phyloP scores from a whole-genome alignment of 306 rosid genomes.

The Cajanus cajan region DNA sequence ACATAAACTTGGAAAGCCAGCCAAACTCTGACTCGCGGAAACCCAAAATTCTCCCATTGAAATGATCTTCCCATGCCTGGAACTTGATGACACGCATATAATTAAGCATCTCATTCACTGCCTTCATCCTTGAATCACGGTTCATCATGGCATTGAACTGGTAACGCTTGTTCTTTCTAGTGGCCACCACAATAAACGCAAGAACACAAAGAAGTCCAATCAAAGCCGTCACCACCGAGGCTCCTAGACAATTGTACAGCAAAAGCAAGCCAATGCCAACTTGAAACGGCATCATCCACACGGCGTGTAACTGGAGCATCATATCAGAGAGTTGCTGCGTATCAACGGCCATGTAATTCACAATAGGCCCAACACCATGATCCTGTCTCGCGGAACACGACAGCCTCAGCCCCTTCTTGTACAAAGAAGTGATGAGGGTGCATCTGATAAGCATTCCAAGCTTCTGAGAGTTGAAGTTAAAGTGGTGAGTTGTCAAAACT shows the following conservation, averaged over 20 bases:
- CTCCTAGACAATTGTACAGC: conserved; percentile 64
- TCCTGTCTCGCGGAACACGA: conserved; percentile 78
- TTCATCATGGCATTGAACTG: conserved; percentile 69
- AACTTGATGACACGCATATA: conserved; percentile 97
- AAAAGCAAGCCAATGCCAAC: conserved; percentile 57
- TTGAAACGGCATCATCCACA: conserved; percentile 95
- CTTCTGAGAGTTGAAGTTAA: conserved; percentile 86
- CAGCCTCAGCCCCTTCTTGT: conserved; percentile 81
- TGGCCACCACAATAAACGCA: conserved; percentile 43
- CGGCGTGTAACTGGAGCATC: conserved; percentile 82
- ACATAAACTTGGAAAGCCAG: conserved; percentile 86
- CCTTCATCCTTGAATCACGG: conserved; percentile 94
- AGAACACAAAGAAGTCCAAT: conserved; percentile 52
- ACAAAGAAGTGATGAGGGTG: conserved; percentile 76
- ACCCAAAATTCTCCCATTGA: conserved; percentile 59
- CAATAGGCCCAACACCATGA: conserved; percentile 92
- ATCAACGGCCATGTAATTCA: conserved; percentile 97
- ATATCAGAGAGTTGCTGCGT: conserved; percentile 86
- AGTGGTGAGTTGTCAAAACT: conserved; percentile 73
- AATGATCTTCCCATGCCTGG: conserved; percentile 97
- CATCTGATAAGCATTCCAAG: conserved; percentile 91
- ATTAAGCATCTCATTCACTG: conserved; percentile 93
- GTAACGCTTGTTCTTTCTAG: conserved; percentile 53
- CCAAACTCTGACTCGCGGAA: conserved; percentile 67
- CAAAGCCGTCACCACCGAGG: conserved; percentile 51